Evolutionary conservation across 176 grass and related monocot species (phyloP).

Genomic region (Musa schizocarpa): DNA sequence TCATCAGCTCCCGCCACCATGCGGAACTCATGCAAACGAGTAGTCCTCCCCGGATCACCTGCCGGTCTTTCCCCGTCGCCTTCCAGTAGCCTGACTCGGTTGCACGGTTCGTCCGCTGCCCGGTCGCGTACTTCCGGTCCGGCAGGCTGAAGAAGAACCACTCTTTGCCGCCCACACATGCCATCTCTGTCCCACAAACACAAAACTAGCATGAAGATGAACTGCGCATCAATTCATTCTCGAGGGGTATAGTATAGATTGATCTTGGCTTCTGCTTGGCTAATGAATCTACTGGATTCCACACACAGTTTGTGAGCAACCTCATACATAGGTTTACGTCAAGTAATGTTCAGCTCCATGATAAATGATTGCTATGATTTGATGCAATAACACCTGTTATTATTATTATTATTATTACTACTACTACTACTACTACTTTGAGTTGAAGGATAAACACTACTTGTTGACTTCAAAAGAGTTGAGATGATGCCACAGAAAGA

Average conservation of each 20-base stretch:
- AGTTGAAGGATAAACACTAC: too few species aligned
- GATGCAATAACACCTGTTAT: too few species aligned
- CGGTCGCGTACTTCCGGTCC: slow-evolving; percentile 86
- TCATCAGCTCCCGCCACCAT: slow-evolving; percentile 39
- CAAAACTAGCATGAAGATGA: not conserved
- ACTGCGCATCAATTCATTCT: not conserved
- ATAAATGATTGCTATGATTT: too few species aligned
- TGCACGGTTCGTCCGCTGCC: slow-evolving; percentile 75
- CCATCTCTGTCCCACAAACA: slow-evolving; percentile 35
- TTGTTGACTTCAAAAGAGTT: too few species aligned
- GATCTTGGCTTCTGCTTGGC: too few species aligned
- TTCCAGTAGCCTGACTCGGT: slow-evolving; percentile 92
- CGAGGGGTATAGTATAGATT: not conserved
- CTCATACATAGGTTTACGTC: too few species aligned
- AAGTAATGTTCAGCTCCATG: too few species aligned
- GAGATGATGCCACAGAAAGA: too few species aligned
- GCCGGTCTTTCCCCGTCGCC: slow-evolving; percentile 75
- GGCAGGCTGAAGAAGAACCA: slow-evolving; percentile 86
- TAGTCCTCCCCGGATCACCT: slow-evolving; percentile 47
- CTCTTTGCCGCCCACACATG: slow-evolving; percentile 78
- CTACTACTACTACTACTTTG: too few species aligned
- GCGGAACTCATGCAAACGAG: slow-evolving; percentile 83
- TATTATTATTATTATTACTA: too few species aligned
- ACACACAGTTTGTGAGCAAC: too few species aligned
- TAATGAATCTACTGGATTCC: too few species aligned